Evolutionary conservation across 345 rosid genomes (phyloP).

Genomic region (Lumnitzera littorea): DNA sequence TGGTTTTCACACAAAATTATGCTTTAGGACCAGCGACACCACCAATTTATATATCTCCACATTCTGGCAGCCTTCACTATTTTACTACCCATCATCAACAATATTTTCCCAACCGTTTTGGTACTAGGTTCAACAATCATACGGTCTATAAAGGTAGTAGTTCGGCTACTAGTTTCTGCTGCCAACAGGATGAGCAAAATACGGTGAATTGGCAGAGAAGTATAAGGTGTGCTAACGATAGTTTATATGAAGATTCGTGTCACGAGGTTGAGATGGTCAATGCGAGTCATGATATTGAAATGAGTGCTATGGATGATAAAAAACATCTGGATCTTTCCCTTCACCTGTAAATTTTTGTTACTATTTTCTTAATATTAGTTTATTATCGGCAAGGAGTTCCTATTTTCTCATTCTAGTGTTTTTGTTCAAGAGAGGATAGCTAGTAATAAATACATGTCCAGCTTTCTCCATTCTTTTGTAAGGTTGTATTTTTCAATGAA

Average conservation of each 20-base stretch:
- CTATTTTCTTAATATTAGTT: too few relatives aligned
- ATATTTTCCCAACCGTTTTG: slow-evolving; percentile 21
- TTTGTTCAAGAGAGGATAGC: too few relatives aligned
- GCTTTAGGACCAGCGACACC: slow-evolving; percentile 37
- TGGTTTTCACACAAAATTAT: slow-evolving; percentile 26
- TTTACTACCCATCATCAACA: slow-evolving; percentile 11
- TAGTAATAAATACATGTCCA: too few relatives aligned
- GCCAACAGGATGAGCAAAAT: too few relatives aligned
- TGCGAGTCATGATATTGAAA: slow-evolving; percentile 6
- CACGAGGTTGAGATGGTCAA: slow-evolving; percentile 4
- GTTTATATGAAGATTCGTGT: slow-evolving; percentile 9
- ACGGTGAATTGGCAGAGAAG: slow-evolving; percentile 9
- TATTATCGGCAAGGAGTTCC: too few relatives aligned
- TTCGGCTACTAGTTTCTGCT: too few relatives aligned
- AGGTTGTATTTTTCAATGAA: too few relatives aligned
- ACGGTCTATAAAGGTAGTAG: slow-evolving; percentile 8
- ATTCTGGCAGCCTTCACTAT: slow-evolving; percentile 34
- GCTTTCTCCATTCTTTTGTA: too few relatives aligned
- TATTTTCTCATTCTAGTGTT: too few relatives aligned
- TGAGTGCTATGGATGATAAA: slow-evolving; percentile 20
- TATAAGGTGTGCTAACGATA: slow-evolving; percentile 9
- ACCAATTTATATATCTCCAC: slow-evolving; percentile 41
- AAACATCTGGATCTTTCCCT: slow-evolving; percentile 72
- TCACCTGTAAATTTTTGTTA: slow-evolving; percentile 40
- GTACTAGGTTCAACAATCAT: slow-evolving; percentile 27